Base-by-base conservation (phyloP, 257 asterid genomes). In the Datura wrightii region DNA sequence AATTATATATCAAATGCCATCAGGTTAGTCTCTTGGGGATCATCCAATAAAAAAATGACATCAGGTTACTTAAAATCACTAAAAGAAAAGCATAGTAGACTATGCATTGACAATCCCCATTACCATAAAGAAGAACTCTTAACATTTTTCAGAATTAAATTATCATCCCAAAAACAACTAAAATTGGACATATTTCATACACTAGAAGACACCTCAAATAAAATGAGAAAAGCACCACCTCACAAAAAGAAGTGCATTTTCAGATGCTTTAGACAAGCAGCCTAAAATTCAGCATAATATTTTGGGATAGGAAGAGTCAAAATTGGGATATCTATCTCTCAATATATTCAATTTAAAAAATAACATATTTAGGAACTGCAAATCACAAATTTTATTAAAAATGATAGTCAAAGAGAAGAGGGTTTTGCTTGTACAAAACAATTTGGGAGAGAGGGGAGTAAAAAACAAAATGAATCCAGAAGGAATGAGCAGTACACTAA, bases 91-190 rank as follows among this genome's bases (percentile, higher is more conserved):
- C 41, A 5, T n/a, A 44, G 42, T 10, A 63, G 39, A 63, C 18
- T 14, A 62, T 10, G 18, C 71, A 63, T 10, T 63, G 71, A 63
- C 71, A 31, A n/a, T 13, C 79, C 37, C 0, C 3, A 72, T 72
- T 24, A 39, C 56, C 58, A n/a, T 71, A 71, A 44, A 46, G 10
- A 70, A 41, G 56, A 46, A 13, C 59, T 6, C 42, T 44, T 1
- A 48, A 71, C 79, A 71, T 42, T 70, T 66, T 71, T 11, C 80
- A 48, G 59, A 48, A 74, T 34, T 11, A 34, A 65, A 65, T 36
- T 36, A 36, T 65, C 19, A 36, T 74, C 80, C 79, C 18, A 74
- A 74, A 39, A 39, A 13, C 14, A 37, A 3, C 6, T 18, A 37
- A 72, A 48, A 31, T 10, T 74, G 80, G 10, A 3, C 19, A 62